A percentile compares a stretch with the other conserved stretches of the same genome.
phyloP scores from a whole-genome alignment of 192 early-diverging fungal genomes.

The Backusella macrospora region DNA sequence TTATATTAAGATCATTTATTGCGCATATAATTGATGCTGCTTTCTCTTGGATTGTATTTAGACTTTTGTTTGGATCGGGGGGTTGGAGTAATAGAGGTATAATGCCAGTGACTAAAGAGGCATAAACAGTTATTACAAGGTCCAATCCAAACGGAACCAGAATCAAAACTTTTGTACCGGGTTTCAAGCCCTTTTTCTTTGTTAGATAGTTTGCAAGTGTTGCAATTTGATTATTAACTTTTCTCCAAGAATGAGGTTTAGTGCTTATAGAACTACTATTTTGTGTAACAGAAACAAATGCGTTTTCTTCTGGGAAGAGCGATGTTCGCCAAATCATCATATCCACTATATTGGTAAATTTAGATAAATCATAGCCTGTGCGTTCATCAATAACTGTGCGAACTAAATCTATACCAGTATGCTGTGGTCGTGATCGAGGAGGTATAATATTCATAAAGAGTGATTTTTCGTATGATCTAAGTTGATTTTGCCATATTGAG shows the following conservation, averaged over 20 bases:
- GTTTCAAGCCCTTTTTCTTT: conserved; percentile 50
- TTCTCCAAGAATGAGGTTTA: conserved; percentile 69
- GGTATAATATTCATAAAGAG: conserved; percentile 16
- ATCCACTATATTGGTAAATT: conserved; percentile 70
- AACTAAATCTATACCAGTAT: conserved; percentile 68
- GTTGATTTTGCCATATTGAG: conserved; percentile 57
- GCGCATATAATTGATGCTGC: conserved; percentile 62
- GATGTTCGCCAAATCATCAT: conserved; percentile 71
- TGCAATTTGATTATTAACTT: conserved; percentile 67
- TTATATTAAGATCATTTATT: conserved; percentile 61
- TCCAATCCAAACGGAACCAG: conserved; percentile 69
- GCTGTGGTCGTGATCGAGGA: conserved; percentile 55
- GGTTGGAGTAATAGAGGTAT: conserved; percentile 71
- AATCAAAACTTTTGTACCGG: conserved; percentile 66
- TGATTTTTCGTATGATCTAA: conserved; percentile 35
- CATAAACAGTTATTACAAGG: conserved; percentile 68
- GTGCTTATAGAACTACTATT: conserved; percentile 53
- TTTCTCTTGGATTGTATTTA: conserved; percentile 68
- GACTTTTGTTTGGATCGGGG: conserved; percentile 59
- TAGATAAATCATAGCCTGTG: conserved; percentile 63
- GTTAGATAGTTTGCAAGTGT: conserved; percentile 66
- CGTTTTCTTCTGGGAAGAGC: conserved; percentile 62
- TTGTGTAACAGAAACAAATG: conserved; percentile 62
- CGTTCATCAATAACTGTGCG: conserved; percentile 70
- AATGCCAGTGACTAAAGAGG: conserved; percentile 79